These are phyloP conservation scores for Fusarium incarnatum DNA, from an alignment of 2,329 filamentous ascomycete species.

Conservation along the genomic window DNA sequence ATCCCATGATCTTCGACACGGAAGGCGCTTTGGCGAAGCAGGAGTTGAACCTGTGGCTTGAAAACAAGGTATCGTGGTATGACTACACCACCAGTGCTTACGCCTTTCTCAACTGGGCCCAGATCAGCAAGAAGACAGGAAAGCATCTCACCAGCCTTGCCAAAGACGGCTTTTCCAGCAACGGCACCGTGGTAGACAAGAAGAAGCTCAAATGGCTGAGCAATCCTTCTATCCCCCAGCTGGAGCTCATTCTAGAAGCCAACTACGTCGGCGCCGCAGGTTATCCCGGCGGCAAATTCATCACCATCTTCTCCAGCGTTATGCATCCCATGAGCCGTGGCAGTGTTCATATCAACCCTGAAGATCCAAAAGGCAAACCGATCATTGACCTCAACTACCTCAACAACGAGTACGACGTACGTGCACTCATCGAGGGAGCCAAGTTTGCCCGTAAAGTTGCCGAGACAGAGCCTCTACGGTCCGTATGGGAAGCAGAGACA, in stretches of 20 bases:
- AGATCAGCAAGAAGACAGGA: neutral
- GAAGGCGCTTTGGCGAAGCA: neutral
- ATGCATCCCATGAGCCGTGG: conserved; percentile 15
- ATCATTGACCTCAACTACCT: conserved; percentile 1
- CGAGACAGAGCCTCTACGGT: neutral
- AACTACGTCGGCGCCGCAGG: conserved; percentile 7
- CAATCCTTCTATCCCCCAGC: neutral
- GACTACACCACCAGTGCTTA: conserved; percentile 12
- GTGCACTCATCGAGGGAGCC: neutral
- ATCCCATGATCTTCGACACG: neutral
- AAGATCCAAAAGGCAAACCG: neutral
- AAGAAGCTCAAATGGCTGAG: neutral
- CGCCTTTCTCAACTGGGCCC: conserved; percentile 9
- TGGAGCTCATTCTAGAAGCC: conserved; percentile 7
- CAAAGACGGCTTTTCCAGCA: neutral
- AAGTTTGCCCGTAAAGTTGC: conserved; percentile 7
- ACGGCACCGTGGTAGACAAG: neutral
- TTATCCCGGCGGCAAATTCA: neutral
- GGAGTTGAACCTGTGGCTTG: conserved; percentile 5
- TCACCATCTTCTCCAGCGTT: neutral
- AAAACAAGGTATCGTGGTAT: conserved; percentile 6
- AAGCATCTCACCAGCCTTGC: neutral
- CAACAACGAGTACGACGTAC: conserved; percentile 2
- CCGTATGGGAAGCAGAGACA: neutral
- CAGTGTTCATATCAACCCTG: neutral